Percentiles rank a stretch among this genome's conserved stretches.
phyloP scores from a whole-genome alignment of 2,329 filamentous ascomycete genomes.

The Nectriaceae sp. region DNA sequence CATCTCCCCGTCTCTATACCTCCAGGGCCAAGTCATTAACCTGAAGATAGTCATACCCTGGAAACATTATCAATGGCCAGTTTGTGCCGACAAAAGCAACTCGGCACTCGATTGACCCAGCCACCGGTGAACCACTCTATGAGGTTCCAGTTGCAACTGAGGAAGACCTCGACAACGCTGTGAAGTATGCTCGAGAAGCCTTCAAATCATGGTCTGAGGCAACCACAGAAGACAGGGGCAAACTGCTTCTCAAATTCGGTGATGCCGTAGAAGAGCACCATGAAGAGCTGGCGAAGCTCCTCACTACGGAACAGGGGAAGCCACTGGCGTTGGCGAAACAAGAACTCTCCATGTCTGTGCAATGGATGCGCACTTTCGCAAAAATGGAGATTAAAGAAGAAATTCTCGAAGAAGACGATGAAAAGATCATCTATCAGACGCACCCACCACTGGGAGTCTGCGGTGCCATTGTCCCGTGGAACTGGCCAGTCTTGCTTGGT shows the following conservation, averaged over 20 bases:
- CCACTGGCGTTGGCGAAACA: not conserved
- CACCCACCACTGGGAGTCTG: constrained; percentile 39
- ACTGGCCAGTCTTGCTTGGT: constrained; percentile 53
- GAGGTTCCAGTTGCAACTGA: constrained; percentile 3
- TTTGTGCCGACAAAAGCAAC: not conserved
- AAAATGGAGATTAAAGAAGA: not conserved
- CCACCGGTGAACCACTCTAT: not conserved
- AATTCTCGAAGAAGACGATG: not conserved
- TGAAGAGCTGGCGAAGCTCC: constrained; percentile 3
- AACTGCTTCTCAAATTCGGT: not conserved
- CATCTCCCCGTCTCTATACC: no score
- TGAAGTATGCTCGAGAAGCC: not conserved
- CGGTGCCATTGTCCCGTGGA: constrained; percentile 55
- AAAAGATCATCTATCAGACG: not conserved
- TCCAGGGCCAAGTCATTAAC: no score
- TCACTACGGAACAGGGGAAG: constrained; percentile 8
- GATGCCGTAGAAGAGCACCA: no score
- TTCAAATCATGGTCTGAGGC: not conserved
- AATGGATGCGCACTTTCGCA: not conserved
- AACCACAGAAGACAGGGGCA: not conserved
- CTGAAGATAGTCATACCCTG: no score
- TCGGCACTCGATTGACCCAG: constrained; percentile 1
- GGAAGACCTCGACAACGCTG: constrained; percentile 2
- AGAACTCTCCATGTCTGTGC: not conserved
- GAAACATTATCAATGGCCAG: constrained; percentile 4